These are phyloP conservation scores for Myriosclerotinia scirpicola DNA, from an alignment of 2,329 filamentous ascomycete genomes.

Conservation along the genomic window DNA sequence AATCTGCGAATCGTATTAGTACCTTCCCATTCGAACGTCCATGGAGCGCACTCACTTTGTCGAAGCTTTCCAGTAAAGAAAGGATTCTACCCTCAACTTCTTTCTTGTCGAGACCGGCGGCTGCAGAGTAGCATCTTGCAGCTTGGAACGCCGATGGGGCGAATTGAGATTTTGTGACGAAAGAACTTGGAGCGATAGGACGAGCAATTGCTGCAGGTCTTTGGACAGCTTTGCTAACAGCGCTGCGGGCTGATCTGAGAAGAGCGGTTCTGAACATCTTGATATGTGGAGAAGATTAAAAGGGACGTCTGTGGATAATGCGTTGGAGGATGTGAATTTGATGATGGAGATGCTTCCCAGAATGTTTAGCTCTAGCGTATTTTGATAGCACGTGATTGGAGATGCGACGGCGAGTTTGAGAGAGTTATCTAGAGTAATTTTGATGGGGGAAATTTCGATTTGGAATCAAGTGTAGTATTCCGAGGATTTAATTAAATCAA, in stretches of 20 bases:
- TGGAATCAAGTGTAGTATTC: neutral
- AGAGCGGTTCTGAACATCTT: slow-evolving; percentile 89
- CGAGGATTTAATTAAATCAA: neutral
- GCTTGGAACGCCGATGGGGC: slow-evolving; percentile 66
- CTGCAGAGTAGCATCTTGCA: slow-evolving; percentile 84
- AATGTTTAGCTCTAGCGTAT: slow-evolving; percentile 28
- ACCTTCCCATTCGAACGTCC: slow-evolving; percentile 18
- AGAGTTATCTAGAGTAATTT: neutral
- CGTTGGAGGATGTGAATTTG: slow-evolving; percentile 15
- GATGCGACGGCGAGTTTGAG: slow-evolving; percentile 4
- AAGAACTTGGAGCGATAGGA: slow-evolving; percentile 57
- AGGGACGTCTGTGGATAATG: slow-evolving; percentile 23
- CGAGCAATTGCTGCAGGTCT: slow-evolving; percentile 56
- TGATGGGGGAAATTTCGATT: neutral
- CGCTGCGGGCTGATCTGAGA: slow-evolving; percentile 68
- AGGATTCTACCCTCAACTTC: slow-evolving; percentile 92
- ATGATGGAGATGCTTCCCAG: slow-evolving; percentile 17
- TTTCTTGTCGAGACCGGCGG: slow-evolving; percentile 71
- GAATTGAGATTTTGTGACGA: slow-evolving; percentile 62
- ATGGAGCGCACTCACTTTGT: slow-evolving; percentile 68
- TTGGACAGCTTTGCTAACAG: slow-evolving; percentile 51
- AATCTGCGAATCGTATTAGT: slow-evolving; percentile 53
- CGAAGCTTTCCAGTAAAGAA: slow-evolving; percentile 90
- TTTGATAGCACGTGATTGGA: slow-evolving; percentile 14
- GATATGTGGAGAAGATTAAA: slow-evolving; percentile 36